phyloP scores from a whole-genome alignment of 73 alveolate species.

The Blepharisma stoltei region DNA sequence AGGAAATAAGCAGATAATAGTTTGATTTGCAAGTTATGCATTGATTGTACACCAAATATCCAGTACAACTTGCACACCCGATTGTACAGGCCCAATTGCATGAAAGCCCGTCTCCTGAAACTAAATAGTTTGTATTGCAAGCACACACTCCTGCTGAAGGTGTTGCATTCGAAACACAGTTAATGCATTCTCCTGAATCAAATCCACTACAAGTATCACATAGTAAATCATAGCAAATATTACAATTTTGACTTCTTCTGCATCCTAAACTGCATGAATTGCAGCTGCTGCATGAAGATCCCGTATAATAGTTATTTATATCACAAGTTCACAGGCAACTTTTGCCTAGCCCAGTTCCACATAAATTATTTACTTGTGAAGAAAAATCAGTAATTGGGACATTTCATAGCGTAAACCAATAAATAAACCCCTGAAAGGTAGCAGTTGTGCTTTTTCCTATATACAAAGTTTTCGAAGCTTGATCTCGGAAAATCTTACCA shows the following conservation, averaged over 20 bases:
- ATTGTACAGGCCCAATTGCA: not conserved
- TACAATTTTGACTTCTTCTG: not conserved
- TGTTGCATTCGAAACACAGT: constrained; percentile 19
- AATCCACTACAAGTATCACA: not conserved
- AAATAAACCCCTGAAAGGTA: not conserved
- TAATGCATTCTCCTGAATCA: not conserved
- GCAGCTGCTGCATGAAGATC: not conserved
- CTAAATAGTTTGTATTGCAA: not conserved
- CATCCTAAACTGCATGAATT: constrained; percentile 17
- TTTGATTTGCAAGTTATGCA: not conserved
- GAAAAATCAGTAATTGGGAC: not conserved
- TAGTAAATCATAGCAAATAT: constrained; percentile 1
- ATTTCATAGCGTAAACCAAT: not conserved
- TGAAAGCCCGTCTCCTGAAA: not conserved
- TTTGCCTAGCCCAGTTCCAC: not conserved
- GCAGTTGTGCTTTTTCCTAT: not conserved
- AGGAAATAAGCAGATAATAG: no score
- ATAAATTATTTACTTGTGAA: not conserved
- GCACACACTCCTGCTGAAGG: not conserved
- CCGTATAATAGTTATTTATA: not conserved
- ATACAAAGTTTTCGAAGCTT: not conserved
- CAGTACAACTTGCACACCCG: not conserved
- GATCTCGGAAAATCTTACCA: not conserved
- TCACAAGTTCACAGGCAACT: not conserved
- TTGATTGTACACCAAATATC: not conserved